Evolutionary conservation across 2,329 filamentous ascomycete species (phyloP), one percentile per base, ranked within the genome.

Genomic region (Colletotrichum godetiae): DNA sequence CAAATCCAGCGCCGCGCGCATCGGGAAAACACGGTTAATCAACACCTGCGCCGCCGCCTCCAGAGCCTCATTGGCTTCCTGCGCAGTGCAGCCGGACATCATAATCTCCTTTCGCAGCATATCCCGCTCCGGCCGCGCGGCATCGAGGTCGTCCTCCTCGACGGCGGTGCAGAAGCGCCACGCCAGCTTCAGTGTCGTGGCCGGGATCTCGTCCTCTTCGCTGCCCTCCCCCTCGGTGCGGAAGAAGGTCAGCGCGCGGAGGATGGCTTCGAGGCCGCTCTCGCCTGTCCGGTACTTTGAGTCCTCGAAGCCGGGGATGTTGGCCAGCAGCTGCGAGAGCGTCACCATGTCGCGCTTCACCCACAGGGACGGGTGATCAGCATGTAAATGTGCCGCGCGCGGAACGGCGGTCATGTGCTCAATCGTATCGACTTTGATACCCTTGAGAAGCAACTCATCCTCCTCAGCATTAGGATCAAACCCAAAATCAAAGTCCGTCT

Each of bases 401-500:
- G 72, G 72, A 3, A 74, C 53, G 29, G 37, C 68, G 62, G 61
- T 72, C 49, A 72, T 52, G 56, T 74, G 67, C 10, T 61, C 15
- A 33, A 74, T 4, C 2, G 68, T 67, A 29, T 74, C 72, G 49
- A 74, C 67, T 31, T 56, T 72, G 68, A 71, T 49, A 19, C 68
- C 72, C 52, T 61, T 72, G 27, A 74, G 68, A 22, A 74, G 56
- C 22, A 74, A 19, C 55, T 67, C 68, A 33, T 72, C 72, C 33
- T 73, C 70, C 8, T 29, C 52, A 4, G 61, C 68, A 57, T 72
- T 49, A 13, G 72, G 72, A 35, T 72, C 61, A n/a, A 74, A 58
- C 37, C 72, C 72, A 11, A 74, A 74, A 56, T 74, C 72, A 12
- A 74, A 74, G 62, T 72, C 72, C 1, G 72, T 71, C 24, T 74